Base-by-base conservation (phyloP, 495 filamentous ascomycete species). In the Xylaria bambusicola region DNA sequence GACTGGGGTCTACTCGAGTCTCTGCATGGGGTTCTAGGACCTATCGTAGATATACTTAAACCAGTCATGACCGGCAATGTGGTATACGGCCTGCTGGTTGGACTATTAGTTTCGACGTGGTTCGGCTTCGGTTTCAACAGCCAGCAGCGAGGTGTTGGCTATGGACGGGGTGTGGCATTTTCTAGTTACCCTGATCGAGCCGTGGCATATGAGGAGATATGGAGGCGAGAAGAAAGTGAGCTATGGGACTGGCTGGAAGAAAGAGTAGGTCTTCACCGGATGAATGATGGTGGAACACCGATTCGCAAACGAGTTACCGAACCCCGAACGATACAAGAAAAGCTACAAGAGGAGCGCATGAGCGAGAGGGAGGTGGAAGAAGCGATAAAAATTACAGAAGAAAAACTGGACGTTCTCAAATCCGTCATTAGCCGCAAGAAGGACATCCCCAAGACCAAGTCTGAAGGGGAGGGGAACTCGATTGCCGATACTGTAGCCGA, bases 211-310 rank as follows among this genome's bases (percentile, higher is more conserved):
- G 93, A 98, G 61, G 88, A 96, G 73, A 87, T 97, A 64, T 98
- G 94, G 94, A 82, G 85, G 17, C 76, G 83, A 17, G 94, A 98
- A 66, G 94, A 98, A 69, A 90, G 84, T 63, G 91, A 93, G 54
- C 76, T 98, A 8, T 99, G 95, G 95, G 86, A 89, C 50, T 99
- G 94, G 94, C 77, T 99, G 10, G 94, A 99, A 65, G 89, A 97
- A 56, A 79, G 94, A 12, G 85, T 90, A 1, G 90, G 89, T 4
- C 77, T 93, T 70, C 86, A 91, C 52, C 81, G 84, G n/a, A 73
- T 90, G 58, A 74, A 78, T 33, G 73, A 77, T 44, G 62, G 56
- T 9, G 73, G 79, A 35, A 61, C 69, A 13, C 71, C 68, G 24
- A 65, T 66, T 41, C 72, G 73, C 44, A 75, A 72, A 66, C 58